Evolutionary conservation across 192 early-diverging fungal genomes (phyloP).

Genomic region (Coemansia sp.): DNA sequence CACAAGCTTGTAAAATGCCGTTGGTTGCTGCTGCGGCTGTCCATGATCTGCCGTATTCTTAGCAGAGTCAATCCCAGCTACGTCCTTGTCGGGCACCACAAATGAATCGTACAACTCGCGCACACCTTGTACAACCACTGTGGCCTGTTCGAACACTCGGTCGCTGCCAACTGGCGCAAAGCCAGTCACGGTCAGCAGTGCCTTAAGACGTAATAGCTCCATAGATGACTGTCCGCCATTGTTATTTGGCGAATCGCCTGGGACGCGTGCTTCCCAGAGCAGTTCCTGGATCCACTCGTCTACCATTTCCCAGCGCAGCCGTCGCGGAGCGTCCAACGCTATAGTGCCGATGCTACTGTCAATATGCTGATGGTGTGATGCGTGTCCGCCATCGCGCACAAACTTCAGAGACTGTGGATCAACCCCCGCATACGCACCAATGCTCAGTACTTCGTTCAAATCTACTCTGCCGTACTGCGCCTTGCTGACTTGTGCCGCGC

Average conservation of each 20-base stretch:
- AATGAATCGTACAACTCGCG: slow-evolving; percentile 64
- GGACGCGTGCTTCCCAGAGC: slow-evolving; percentile 62
- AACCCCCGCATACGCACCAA: slow-evolving; percentile 49
- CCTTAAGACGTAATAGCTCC: slow-evolving; percentile 62
- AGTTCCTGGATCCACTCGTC: slow-evolving; percentile 79
- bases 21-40: background rate
- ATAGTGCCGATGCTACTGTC: slow-evolving; percentile 58
- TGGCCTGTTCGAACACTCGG: slow-evolving; percentile 13
- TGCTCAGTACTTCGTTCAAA: slow-evolving; percentile 54
- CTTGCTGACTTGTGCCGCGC: slow-evolving; percentile 20
- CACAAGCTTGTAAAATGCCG: slow-evolving; percentile 28
- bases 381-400: background rate
- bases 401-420: slow-evolving; percentile 25
- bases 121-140: slow-evolving; percentile 63
- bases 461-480: slow-evolving; percentile 41
- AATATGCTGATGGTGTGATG: slow-evolving; percentile 29
- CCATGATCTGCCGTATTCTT: background rate
- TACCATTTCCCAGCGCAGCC: slow-evolving; percentile 54
- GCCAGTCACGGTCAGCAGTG: slow-evolving; percentile 47
- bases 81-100: slow-evolving; percentile 22
- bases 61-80: background rate
- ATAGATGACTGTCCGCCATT: slow-evolving; percentile 12
- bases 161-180: slow-evolving; percentile 37
- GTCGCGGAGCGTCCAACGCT: slow-evolving; percentile 53
- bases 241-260: slow-evolving; percentile 9